Evolutionary conservation across 1,284 basidiomycete genomes (phyloP).

Genomic region (Cryptococcus sp.): DNA sequence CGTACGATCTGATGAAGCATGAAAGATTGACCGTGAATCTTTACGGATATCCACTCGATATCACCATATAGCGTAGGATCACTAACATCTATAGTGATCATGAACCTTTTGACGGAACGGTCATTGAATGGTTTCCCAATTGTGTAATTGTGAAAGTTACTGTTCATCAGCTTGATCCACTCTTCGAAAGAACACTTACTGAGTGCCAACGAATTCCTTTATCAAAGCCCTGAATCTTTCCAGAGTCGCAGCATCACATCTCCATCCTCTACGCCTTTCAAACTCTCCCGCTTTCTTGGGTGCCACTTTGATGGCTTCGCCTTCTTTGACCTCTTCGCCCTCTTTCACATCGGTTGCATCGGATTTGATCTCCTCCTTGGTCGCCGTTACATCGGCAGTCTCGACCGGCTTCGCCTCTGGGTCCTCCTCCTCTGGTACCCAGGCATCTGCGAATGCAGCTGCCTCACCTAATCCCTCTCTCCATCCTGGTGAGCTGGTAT

Average conservation of each 20-base stretch:
- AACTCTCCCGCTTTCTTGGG: conserved; percentile 36
- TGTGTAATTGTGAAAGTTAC: conserved; percentile 98
- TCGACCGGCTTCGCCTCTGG: not conserved
- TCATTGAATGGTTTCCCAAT: conserved; percentile 81
- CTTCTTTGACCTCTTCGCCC: conserved; percentile 1
- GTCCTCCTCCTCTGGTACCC: conserved; percentile 39
- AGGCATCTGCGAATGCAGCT: conserved; percentile 40
- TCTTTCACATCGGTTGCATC: conserved; percentile 5
- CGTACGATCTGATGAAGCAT: conserved; percentile 88
- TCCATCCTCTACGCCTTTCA: conserved; percentile 56
- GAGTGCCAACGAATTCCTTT: conserved; percentile 63
- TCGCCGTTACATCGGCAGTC: not conserved
- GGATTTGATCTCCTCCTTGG: conserved; percentile 1
- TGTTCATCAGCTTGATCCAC: conserved; percentile 31
- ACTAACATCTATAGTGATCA: conserved; percentile 76
- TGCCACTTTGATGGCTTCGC: not conserved
- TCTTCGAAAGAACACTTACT: conserved; percentile 29
- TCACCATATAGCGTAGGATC: conserved; percentile 63
- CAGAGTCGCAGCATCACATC: conserved; percentile 58
- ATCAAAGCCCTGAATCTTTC: conserved; percentile 58
- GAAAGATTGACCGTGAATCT: conserved; percentile 95
- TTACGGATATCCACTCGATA: conserved; percentile 91
- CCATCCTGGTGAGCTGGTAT: conserved; percentile 40
- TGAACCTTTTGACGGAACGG: conserved; percentile 71
- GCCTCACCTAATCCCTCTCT: conserved; percentile 31